These are phyloP conservation scores for Pontederia paniculata DNA, from an alignment of 176 grass and related monocot genomes.

Conservation along the genomic window DNA sequence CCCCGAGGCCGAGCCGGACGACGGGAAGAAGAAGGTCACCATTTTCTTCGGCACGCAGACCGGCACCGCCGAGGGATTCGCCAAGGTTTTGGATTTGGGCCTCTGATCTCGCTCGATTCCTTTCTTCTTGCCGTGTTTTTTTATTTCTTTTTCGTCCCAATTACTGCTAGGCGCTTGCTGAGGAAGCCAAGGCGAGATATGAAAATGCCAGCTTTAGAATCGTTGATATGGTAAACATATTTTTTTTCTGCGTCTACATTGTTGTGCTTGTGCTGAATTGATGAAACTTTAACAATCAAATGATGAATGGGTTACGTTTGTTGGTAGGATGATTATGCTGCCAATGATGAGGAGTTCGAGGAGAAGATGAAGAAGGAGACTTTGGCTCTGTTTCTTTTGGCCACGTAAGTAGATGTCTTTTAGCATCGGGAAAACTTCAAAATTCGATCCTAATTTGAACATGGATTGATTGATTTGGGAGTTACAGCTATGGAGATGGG, in stretches of 20 bases:
- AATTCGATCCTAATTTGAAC: not conserved
- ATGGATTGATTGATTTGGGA: not conserved
- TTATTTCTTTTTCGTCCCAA: not conserved
- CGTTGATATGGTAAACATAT: conserved; percentile 57
- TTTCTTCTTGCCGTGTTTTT: not conserved
- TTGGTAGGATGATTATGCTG: conserved; percentile 69
- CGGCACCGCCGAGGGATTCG: conserved; percentile 83
- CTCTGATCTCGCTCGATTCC: not conserved
- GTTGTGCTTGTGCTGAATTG: not conserved
- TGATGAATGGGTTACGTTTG: not conserved
- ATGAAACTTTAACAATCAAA: not conserved
- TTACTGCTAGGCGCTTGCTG: conserved; percentile 41
- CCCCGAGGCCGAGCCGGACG: conserved; percentile 23
- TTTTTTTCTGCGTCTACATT: not conserved
- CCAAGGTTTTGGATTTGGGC: conserved; percentile 44
- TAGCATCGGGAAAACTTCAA: too few species aligned
- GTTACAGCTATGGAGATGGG: conserved; percentile 68
- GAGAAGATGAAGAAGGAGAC: conserved; percentile 74
- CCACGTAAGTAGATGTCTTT: conserved; percentile 37
- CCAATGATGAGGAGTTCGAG: conserved; percentile 74
- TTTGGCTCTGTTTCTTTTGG: conserved; percentile 61
- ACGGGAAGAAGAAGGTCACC: conserved; percentile 52
- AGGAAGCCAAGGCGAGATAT: conserved; percentile 70
- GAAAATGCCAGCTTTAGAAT: conserved; percentile 76
- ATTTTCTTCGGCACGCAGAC: conserved; percentile 87